These are phyloP conservation scores for Fragaria iinumae DNA, from an alignment of 306 rosid species.

Conservation along the genomic window DNA sequence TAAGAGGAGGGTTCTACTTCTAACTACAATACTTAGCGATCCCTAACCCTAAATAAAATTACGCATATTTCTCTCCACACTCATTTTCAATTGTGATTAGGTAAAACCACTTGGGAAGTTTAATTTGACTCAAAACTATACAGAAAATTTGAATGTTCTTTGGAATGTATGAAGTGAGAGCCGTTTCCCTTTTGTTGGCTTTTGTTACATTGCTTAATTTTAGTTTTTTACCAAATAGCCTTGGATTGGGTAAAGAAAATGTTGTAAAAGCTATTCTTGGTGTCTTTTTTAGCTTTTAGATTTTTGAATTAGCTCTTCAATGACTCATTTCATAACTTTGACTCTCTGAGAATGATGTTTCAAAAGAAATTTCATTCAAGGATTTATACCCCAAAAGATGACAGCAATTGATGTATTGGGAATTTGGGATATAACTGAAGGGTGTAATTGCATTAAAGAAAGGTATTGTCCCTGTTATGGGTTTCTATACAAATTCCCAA, in stretches of 20 bases:
- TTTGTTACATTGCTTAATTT: not conserved
- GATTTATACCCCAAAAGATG: not conserved
- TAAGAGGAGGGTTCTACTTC: not conserved
- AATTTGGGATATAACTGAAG: not conserved
- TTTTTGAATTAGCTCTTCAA: constrained; percentile 1
- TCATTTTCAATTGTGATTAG: not conserved
- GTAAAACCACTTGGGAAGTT: not conserved
- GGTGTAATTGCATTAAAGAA: not conserved
- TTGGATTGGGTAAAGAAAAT: not conserved
- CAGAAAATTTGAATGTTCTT: not conserved
- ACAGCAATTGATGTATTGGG: not conserved
- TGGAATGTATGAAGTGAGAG: not conserved
- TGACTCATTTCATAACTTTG: not conserved
- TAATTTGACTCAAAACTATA: not conserved
- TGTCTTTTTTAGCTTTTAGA: not conserved
- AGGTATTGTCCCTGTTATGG: not conserved
- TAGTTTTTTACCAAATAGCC: not conserved
- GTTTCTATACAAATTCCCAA: not conserved
- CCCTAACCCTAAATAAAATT: not conserved
- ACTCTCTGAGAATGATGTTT: not conserved
- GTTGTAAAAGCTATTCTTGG: not conserved
- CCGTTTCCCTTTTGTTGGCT: not conserved
- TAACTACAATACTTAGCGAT: not conserved
- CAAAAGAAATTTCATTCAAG: not conserved
- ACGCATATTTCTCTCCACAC: not conserved